Conservation (phyloP, 2,329 filamentous ascomycete genomes). For the Sporothrix dimorphospora region DNA sequence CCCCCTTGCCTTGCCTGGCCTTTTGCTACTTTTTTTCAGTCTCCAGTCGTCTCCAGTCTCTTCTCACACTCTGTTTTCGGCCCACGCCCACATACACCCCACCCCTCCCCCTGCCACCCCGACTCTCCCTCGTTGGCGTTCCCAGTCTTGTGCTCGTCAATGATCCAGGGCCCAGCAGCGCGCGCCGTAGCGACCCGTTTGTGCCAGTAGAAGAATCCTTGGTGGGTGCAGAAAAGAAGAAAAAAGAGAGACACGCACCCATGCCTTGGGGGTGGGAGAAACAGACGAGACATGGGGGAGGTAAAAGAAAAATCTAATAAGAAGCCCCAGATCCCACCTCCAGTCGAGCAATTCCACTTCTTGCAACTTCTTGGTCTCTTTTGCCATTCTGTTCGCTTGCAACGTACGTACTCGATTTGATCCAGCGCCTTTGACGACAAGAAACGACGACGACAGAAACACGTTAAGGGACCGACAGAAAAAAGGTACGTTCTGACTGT, state of each 20-base stretch:
- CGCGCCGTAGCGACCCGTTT: constrained; percentile 22
- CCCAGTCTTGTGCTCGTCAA: constrained; percentile 19
- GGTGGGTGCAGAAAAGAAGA: neutral
- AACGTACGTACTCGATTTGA: neutral
- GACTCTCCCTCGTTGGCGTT: constrained; percentile 15
- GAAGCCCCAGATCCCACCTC: constrained; percentile 25
- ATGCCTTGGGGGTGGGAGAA: neutral
- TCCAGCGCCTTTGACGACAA: neutral
- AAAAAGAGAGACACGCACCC: neutral
- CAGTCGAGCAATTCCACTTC: constrained; percentile 10
- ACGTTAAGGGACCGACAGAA: neutral
- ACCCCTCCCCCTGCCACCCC: constrained; percentile 2
- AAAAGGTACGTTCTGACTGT: neutral
- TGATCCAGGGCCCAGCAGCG: constrained; percentile 14
- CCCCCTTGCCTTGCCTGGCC: neutral
- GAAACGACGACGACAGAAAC: neutral
- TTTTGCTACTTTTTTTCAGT: neutral
- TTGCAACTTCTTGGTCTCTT: constrained; percentile 10
- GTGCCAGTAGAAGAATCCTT: constrained; percentile 13
- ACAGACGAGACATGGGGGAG: neutral
- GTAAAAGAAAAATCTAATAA: constrained; percentile 24
- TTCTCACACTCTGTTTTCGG: constrained; percentile 1
- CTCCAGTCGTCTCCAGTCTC: neutral
- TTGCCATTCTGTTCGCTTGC: constrained; percentile 5
- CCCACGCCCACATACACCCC: neutral